phyloP scores from a whole-genome alignment of 2,329 filamentous ascomycete species.

The Pestalotiopsis sp. region DNA sequence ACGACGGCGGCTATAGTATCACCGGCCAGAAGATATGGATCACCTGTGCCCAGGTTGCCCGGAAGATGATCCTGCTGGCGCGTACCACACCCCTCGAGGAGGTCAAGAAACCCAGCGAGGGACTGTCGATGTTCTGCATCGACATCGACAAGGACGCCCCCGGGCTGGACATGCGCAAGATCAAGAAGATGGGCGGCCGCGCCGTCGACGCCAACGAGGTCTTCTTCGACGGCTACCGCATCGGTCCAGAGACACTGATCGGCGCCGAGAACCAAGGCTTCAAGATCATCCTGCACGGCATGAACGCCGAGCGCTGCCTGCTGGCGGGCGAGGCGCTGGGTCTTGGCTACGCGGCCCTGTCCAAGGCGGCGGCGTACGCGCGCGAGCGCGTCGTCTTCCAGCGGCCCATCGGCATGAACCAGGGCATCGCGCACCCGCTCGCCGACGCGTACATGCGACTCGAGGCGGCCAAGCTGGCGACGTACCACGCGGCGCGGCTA shows the following conservation, averaged over 20 bases:
- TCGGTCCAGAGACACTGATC: constrained; percentile 67
- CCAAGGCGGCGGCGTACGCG: constrained; percentile 67
- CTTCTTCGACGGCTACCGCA: constrained; percentile 79
- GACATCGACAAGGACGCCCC: constrained; percentile 66
- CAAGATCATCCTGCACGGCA: constrained; percentile 76
- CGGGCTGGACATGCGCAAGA: constrained; percentile 67
- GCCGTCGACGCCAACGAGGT: constrained; percentile 86
- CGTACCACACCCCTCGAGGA: constrained; percentile 73
- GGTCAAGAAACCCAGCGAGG: constrained; percentile 71
- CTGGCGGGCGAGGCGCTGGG: constrained; percentile 80
- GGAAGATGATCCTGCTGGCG: constrained; percentile 81
- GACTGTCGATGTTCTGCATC: constrained; percentile 80
- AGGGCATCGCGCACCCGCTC: constrained; percentile 66
- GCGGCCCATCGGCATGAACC: constrained; percentile 68
- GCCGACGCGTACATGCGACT: constrained; percentile 68
- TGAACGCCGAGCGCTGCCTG: constrained; percentile 79
- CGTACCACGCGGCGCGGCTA: constrained; percentile 65
- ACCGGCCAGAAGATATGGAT: constrained; percentile 90
- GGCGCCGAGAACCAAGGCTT: constrained; percentile 78
- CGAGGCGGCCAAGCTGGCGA: constrained; percentile 66
- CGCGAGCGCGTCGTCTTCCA: constrained; percentile 67
- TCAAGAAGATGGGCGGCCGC: constrained; percentile 84
- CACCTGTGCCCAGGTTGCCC: constrained; percentile 79
- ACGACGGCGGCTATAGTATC: constrained; percentile 65
- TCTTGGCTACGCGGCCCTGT: constrained; percentile 72